phyloP scores from a whole-genome alignment of 108 stramenopile genomes.

The Cyclotella choctawhatcheeana region DNA sequence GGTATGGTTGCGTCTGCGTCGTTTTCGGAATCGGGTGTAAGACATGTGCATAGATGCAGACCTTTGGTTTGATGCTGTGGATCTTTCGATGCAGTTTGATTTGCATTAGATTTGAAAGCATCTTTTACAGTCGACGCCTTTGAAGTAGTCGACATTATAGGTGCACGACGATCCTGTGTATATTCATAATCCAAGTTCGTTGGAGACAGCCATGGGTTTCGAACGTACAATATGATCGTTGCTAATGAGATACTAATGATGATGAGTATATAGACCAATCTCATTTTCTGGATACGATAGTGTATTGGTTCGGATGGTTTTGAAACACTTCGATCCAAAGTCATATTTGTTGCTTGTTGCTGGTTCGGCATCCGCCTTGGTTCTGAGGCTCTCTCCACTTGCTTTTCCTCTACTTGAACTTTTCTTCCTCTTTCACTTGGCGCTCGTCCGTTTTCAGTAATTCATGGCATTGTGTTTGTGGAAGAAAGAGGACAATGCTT shows the following conservation, averaged over 20 bases:
- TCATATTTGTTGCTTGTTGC: no score
- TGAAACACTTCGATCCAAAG: background rate
- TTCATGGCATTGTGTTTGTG: no score
- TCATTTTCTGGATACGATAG: no score
- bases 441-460: no score
- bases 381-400: no score
- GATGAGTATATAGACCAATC: background rate
- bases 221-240: background rate
- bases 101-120: background rate
- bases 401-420: no score
- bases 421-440: no score
- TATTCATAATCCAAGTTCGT: background rate
- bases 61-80: background rate
- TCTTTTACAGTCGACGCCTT: background rate
- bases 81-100: background rate
- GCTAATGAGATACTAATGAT: background rate
- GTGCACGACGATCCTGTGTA: background rate
- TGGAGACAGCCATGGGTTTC: background rate
- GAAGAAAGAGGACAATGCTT: no score
- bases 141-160: background rate
- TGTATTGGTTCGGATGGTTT: background rate
- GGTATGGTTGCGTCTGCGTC: constrained; percentile 13
- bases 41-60: constrained; percentile 46
- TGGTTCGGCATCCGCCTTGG: no score
- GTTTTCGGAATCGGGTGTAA: constrained; percentile 2